Base-by-base conservation (phyloP, 2,329 filamentous ascomycete species). In the Cladosporium phlei region DNA sequence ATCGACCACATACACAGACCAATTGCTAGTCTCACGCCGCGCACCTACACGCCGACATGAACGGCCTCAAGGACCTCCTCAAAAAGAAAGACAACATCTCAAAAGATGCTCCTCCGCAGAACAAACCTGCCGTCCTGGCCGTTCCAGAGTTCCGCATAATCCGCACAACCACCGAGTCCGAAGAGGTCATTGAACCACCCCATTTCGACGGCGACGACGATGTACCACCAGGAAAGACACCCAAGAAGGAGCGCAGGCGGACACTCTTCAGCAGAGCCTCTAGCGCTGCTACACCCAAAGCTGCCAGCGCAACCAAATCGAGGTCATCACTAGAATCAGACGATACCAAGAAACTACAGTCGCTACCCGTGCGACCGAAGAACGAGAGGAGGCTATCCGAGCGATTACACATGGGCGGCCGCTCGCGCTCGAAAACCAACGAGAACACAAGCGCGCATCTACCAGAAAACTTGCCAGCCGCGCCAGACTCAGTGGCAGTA, bases 151-250 rank as follows among this genome's bases (percentile, higher is more conserved):
- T 96, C 70, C 88, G 77, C 53, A 88, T 96, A 69, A 77, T 93
- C 60, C 84, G 89, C 52, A 85, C 87, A 54, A 91, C 95, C 62
- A 95, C 90, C 1, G 70, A 82, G 54, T 82, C 83, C 2, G 79
- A 89, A 63, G 88, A 96, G 65, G 72, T 85, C 55, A 87, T 95
- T 63, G 74, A 80, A 47, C 86, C 87, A 9, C 85, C 88, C 5
- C 63, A 64, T 43, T 75, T 75, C 55, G 68, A 69, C 11, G 72
- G 71, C 47, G 74, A 75, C 44, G 48, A 56, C 12, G 46, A 38
- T 5, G 27, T n/a, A n/a, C 10, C 42, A 10, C 21, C 29, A 34
- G 38, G n/a, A 16, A 37, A 40, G 17, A 42, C 49, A 33, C 51
- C 47, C 14, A 53, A 52, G 37, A 56, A 48, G 29, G 49, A 55